These are phyloP conservation scores for Penicillium sp. DNA, from an alignment of 2,329 filamentous ascomycete species.

Conservation along the genomic window DNA sequence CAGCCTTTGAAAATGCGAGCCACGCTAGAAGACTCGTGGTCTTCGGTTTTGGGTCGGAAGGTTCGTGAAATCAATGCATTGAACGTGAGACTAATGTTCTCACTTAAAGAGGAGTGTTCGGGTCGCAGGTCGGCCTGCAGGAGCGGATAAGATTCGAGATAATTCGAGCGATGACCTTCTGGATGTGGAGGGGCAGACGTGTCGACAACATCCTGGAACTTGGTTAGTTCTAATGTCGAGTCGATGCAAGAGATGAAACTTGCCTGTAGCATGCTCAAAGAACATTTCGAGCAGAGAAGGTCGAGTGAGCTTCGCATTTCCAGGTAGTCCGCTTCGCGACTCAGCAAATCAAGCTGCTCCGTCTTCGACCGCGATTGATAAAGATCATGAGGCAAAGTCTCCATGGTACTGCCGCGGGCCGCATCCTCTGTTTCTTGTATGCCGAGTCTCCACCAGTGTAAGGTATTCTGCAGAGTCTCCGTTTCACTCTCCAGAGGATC, in stretches of 20 bases:
- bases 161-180: slow-evolving; percentile 54
- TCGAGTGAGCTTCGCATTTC: slow-evolving; percentile 40
- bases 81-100: slow-evolving; percentile 35
- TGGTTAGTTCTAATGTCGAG: slow-evolving; percentile 13
- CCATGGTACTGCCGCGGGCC: slow-evolving; percentile 41
- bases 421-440: slow-evolving; percentile 56
- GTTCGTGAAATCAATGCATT: slow-evolving; percentile 28
- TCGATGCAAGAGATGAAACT: slow-evolving; percentile 2
- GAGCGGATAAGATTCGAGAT: slow-evolving; percentile 53
- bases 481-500: slow-evolving; percentile 52
- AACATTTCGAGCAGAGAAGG: slow-evolving; percentile 30
- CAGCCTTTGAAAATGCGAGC: slow-evolving; percentile 32
- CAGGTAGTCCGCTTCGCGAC: slow-evolving; percentile 28
- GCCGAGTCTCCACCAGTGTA: slow-evolving; percentile 67
- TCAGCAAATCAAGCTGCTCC: slow-evolving; percentile 29
- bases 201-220: slow-evolving; percentile 56
- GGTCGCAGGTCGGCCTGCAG: slow-evolving; percentile 51
- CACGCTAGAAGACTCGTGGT: slow-evolving; percentile 26
- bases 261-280: slow-evolving; percentile 30
- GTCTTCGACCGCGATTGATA: slow-evolving; percentile 15
- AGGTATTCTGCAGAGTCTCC: slow-evolving; percentile 63
- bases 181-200: slow-evolving; percentile 59
- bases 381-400: slow-evolving; percentile 1
- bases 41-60: slow-evolving; percentile 18
- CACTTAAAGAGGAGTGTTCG: slow-evolving; percentile 44